phyloP scores from a whole-genome alignment of 2,329 filamentous ascomycete species.

The Claviceps fusiformis region DNA sequence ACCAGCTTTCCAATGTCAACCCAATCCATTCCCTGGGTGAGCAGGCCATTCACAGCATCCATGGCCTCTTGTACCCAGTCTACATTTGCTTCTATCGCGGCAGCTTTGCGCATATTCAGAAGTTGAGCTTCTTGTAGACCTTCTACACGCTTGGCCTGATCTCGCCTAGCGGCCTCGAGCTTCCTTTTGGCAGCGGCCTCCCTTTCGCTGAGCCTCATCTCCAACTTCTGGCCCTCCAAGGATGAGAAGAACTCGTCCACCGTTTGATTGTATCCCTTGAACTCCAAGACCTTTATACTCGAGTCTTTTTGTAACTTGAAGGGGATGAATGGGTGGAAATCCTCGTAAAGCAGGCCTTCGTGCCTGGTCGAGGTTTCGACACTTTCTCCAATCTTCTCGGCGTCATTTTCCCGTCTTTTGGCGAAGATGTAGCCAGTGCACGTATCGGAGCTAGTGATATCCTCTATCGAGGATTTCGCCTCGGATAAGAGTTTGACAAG shows the following conservation, averaged over 20 bases:
- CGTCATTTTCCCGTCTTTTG: conserved; percentile 32
- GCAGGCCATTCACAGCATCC: conserved; percentile 81
- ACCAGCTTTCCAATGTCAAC: conserved; percentile 78
- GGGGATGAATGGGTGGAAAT: conserved; percentile 88
- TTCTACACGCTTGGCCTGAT: conserved; percentile 75
- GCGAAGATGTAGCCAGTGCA: conserved; percentile 83
- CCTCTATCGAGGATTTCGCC: conserved; percentile 50
- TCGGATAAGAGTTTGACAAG: conserved; percentile 56
- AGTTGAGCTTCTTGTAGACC: conserved; percentile 71
- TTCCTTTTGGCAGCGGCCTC: conserved; percentile 73
- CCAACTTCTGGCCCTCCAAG: conserved; percentile 77
- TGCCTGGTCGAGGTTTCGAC: conserved; percentile 24
- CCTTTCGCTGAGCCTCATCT: conserved; percentile 68
- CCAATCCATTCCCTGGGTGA: conserved; percentile 96
- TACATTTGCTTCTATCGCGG: conserved; percentile 79
- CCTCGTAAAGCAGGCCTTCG: conserved; percentile 62
- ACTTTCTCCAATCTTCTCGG: conserved; percentile 6
- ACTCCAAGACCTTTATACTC: conserved; percentile 55
- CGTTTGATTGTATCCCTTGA: conserved; percentile 78
- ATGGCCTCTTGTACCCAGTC: conserved; percentile 87
- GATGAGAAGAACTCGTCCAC: conserved; percentile 97
- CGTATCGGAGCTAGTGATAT: conserved; percentile 50
- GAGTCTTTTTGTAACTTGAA: conserved; percentile 61
- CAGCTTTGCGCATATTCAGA: conserved; percentile 75
- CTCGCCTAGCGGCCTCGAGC: conserved; percentile 67